Evolutionary conservation across 148 eudicot species (phyloP), one percentile per base, ranked within the genome.

Genomic region (Rhododendron ovatum): DNA sequence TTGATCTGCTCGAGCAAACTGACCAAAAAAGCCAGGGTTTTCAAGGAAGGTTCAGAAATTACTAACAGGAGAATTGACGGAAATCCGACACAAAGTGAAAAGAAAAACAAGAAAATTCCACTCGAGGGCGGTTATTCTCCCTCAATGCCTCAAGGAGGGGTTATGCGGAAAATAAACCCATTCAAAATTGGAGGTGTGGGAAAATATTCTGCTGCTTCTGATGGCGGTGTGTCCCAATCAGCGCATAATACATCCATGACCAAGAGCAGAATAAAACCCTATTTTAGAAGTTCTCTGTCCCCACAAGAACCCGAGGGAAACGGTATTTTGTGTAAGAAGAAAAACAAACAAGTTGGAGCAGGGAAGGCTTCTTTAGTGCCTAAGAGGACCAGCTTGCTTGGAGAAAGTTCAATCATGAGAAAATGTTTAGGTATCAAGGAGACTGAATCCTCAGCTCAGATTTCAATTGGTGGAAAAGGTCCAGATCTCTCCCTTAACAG

Each of bases 401-500:
- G 85, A 80, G 91, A 91, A 78, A 73, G 61, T 86, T 78, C 73
- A 37, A 28, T 37, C 81, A 78, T 63, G 18, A 85, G 53, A 82
- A 88, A 87, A 61, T 83, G 77, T 81, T 73, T 47, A 14, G 33
- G 50, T 47, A 47, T 45, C 82, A 78, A 55, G 17, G 82, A 85
- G 37, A 26, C 57, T 39, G 51, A 77, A 45, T 15, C 48, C 88
- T 87, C 55, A 39, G 12, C 80, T 24, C 80, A 41, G 22, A 28
- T 55, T 82, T 65, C 81, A 75, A 30, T 80, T 81, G 18, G 81
- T 51, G 88, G 65, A 85, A 57, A 88, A 43, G 87, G 87, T 51
- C 86, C 86, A 81, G 90, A 88, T 77, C 90, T 86, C 71, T 83
- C 91, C 12, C 87, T 90, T 47, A 87, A 84, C 43, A 89, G 91